Evolutionary conservation across 371 early-diverging fungal genomes (phyloP), one percentile per base, ranked within the genome.

Genomic region (Umbelopsis sp.): DNA sequence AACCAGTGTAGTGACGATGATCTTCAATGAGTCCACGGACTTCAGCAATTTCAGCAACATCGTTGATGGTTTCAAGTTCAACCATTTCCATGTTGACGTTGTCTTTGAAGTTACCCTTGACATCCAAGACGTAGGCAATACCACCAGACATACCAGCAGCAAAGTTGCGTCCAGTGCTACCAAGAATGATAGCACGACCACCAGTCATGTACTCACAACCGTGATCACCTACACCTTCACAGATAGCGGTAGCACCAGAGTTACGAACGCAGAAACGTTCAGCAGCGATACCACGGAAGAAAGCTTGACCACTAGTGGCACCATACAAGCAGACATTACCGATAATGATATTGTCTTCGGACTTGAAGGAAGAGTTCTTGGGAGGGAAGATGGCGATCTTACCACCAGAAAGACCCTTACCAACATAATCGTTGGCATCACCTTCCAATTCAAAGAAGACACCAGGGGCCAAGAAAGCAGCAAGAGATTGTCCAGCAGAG

Each of bases 191-290:
- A 37, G 91, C 92, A 20, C 93, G 86, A 46, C 96, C 97, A 44
- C 96, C 97, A 14, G 97, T 97, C 97, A 97, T 97, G 86, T 98
- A 98, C 83, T 98, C 99, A 82, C 97, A 97, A 62, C 97, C 99
- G 77, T 98, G 99, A 81, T 98, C 99, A 68, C 99, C 97, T 9
- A 93, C 91, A 69, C 99, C 99, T 84, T 98, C 99, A 66, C 95
- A 93, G 5, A 98, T 97, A 45, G 97, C 96, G 63, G 79, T 79
- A 18, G 97, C 99, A 68, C 99, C 99, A 8, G 96, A 96, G 83
- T 98, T 98, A 77, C 99, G 92, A 63, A 98, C 97, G 68, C 94
- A 92, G 87, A 98, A 98, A 74, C 99, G 92, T 80, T 98, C 99
- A 20, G 97, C 97, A 57, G 97, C 97, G 65, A 97, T 86, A 76